These are phyloP conservation scores for Chlorella sorokiniana DNA, from an alignment of 139 green algal species.

Conservation along the genomic window DNA sequence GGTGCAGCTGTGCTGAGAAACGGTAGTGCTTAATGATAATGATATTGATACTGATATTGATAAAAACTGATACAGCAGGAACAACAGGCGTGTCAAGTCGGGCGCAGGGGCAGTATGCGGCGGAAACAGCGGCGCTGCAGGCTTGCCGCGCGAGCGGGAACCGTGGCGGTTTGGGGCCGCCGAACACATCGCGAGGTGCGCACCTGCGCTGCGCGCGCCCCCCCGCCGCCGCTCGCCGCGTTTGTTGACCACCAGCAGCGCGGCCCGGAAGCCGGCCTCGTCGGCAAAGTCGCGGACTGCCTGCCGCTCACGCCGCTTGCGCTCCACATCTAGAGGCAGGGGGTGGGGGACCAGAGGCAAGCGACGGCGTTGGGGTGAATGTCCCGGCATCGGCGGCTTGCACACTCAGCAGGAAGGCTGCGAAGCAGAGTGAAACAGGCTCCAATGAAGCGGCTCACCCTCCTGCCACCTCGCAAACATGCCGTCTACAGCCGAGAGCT, in stretches of 20 bases:
- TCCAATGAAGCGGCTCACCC: background rate
- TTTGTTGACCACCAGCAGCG: constrained; percentile 16
- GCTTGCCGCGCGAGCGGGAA: background rate
- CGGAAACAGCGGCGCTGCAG: background rate
- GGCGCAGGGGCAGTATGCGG: too few relatives aligned
- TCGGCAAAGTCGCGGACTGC: background rate
- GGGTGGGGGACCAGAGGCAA: background rate
- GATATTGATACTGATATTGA: too few relatives aligned
- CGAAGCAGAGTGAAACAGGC: background rate
- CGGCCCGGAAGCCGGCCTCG: background rate
- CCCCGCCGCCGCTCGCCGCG: constrained; percentile 14
- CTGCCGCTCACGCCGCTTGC: background rate
- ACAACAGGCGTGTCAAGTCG: too few relatives aligned
- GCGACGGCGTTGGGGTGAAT: too few relatives aligned
- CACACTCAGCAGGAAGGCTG: background rate
- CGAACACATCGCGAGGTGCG: background rate
- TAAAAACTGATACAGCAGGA: too few relatives aligned
- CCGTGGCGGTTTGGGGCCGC: too few relatives aligned
- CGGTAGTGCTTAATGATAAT: too few relatives aligned
- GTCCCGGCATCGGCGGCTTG: too few relatives aligned
- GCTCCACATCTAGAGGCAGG: background rate
- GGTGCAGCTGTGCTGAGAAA: background rate
- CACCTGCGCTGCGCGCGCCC: background rate
- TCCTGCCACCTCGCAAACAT: background rate
- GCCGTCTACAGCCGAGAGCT: constrained; percentile 1